A percentile compares a stretch with the other conserved stretches of the same genome.
Evolutionary conservation across 805 yeast species (phyloP).

Genomic region (Kluyveromyces aestuarii): DNA sequence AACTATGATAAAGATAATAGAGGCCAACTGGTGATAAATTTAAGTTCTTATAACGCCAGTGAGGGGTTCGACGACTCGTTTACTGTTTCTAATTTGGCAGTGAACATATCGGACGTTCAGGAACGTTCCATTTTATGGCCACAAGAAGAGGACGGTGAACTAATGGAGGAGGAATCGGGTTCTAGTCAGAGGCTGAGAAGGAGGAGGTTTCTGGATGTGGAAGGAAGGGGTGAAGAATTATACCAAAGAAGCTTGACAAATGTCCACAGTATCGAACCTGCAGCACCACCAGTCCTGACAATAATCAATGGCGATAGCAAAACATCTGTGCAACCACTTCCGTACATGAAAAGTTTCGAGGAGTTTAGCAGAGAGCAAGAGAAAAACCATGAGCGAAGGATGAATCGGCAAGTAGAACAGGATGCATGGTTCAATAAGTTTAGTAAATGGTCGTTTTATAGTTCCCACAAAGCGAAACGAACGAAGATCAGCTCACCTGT

Average conservation of each 20-base stretch:
- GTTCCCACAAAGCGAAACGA: neutral
- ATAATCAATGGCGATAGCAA: neutral
- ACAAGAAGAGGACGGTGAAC: neutral
- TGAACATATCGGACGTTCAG: neutral
- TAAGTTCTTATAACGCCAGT: neutral
- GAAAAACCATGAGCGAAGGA: slow-evolving; percentile 8
- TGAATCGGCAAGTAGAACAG: neutral
- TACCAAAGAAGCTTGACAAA: neutral
- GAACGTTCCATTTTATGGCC: neutral
- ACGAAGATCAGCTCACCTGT: neutral
- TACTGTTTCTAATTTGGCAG: neutral
- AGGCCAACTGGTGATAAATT: neutral
- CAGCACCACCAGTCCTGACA: neutral
- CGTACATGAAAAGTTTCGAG: slow-evolving; percentile 5
- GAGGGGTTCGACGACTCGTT: neutral
- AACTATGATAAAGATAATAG: too few relatives aligned
- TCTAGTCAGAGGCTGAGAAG: neutral
- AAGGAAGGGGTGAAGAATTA: neutral
- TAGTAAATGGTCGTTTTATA: slow-evolving; percentile 7
- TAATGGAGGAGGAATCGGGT: neutral
- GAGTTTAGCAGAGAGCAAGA: slow-evolving; percentile 10
- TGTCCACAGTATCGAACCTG: neutral
- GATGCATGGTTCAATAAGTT: slow-evolving; percentile 2
- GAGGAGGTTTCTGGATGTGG: neutral
- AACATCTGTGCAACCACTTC: neutral